Evolutionary conservation across 2,329 filamentous ascomycete genomes (phyloP), one percentile per base, ranked within the genome.

Genomic region (Paecilomyces sp.): DNA sequence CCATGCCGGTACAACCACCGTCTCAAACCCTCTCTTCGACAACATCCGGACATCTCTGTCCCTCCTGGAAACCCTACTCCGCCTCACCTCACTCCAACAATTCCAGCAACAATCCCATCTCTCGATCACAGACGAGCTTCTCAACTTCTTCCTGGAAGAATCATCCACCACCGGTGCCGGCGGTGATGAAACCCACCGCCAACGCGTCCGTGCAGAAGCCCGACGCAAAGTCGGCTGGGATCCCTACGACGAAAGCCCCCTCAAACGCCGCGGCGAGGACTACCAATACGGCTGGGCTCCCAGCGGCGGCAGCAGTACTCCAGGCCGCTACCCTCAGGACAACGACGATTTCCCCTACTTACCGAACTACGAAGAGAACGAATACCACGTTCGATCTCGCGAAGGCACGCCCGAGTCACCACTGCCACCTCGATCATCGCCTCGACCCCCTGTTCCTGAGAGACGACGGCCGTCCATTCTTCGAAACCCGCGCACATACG

Each of bases 41-140:
- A 74, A 77, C 31, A 83, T 89, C 65, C 84, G 83, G 58, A 88
- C 86, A 0, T 89, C 85, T 0, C 79, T 91, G 5, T 96, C 92
- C 1, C 83, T 96, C 8, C 84, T 97, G 58, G 92, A 97, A 74
- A 94, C 93, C 80, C 80, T 96, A 33, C 84, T 96, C 54, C 90
- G 93, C 51, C 83, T 97, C 54, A 88, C 89, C 3, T 91, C 91
- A 24, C 83, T 96, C 13, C 92, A 96, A 71, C 91, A 96, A 77
- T 96, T 94, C 73, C 90, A 96, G 71, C 92, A 97, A 79, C 84
- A 86, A 50, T 92, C 90, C 0, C 92, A 96, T 68, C 83, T 96
- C n/a, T 85, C 91, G 6, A 94, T 96, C 62, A 90, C 90, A 1
- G 92, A 97, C 70, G 90, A 96, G 67, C 85, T 96, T 1, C 80